Evolutionary conservation across 768 basidiomycete genomes (phyloP).

Genomic region (Baorangia bicolor): DNA sequence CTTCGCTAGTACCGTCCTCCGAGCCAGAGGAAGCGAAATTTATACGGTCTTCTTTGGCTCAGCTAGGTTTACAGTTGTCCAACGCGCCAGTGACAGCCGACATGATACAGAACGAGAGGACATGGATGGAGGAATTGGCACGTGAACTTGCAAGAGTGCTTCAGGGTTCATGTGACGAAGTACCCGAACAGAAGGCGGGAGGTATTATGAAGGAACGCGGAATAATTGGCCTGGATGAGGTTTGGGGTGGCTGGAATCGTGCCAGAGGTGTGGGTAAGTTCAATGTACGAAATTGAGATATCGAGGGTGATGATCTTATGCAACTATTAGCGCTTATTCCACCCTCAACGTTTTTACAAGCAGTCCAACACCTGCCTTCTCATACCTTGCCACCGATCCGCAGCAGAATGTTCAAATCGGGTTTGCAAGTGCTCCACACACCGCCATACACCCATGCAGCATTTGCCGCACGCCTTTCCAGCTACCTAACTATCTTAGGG

Average conservation of each 20-base stretch:
- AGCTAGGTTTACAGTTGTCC: slow-evolving; percentile 77
- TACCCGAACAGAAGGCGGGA: slow-evolving; percentile 17
- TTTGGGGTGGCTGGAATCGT: slow-evolving; percentile 95
- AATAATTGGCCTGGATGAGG: slow-evolving; percentile 85
- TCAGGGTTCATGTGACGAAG: slow-evolving; percentile 39
- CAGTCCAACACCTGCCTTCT: slow-evolving; percentile 61
- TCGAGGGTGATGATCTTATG: background rate
- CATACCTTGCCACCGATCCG: slow-evolving; percentile 69
- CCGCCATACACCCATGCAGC: slow-evolving; percentile 68
- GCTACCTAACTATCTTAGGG: slow-evolving; percentile 49
- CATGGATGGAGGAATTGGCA: slow-evolving; percentile 79
- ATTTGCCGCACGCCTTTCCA: slow-evolving; percentile 66
- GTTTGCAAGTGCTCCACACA: slow-evolving; percentile 80
- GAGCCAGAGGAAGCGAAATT: slow-evolving; percentile 85
- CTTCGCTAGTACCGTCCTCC: slow-evolving; percentile 38
- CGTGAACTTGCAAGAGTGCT: slow-evolving; percentile 78
- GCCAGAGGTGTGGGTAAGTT: slow-evolving; percentile 80
- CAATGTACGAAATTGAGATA: background rate
- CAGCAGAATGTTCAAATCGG: slow-evolving; percentile 66
- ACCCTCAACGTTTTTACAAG: slow-evolving; percentile 80
- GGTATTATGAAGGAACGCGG: slow-evolving; percentile 81
- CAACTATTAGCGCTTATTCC: slow-evolving; percentile 75
- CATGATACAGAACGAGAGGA: slow-evolving; percentile 80
- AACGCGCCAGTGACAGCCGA: slow-evolving; percentile 85
- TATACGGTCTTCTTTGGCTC: slow-evolving; percentile 85